Evolutionary conservation across 2,329 filamentous ascomycete genomes (phyloP).

Genomic region (Leptoxyphium fumago): DNA sequence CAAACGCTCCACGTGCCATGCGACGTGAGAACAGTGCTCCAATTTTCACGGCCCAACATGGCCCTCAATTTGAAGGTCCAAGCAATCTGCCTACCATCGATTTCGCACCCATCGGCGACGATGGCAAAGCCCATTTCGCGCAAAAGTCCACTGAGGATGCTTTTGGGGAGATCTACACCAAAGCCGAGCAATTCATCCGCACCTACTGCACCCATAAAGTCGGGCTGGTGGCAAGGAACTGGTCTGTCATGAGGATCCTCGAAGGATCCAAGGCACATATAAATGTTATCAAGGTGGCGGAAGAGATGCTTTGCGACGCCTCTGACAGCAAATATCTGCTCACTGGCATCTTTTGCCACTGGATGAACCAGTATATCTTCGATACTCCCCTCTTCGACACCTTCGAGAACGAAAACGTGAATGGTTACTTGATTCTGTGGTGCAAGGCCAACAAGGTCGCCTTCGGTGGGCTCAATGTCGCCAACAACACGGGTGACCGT

Average conservation of each 20-base stretch:
- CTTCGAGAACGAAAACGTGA: background rate
- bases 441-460: background rate
- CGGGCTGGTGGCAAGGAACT: background rate
- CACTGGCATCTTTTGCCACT: conserved; percentile 3
- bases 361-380: conserved; percentile 2
- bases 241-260: conserved; percentile 1
- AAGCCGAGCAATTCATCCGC: conserved; percentile 2
- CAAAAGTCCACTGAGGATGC: background rate
- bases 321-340: conserved; percentile 1
- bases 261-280: conserved; percentile 1
- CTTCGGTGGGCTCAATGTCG: background rate
- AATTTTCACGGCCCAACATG: background rate
- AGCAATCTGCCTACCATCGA: no score
- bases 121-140: background rate
- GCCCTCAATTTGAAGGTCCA: no score
- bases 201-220: background rate
- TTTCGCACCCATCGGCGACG: background rate
- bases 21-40: background rate
- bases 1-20: background rate
- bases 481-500: conserved; percentile 1
- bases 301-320: conserved; percentile 1
- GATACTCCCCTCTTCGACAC: background rate
- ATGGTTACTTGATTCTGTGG: conserved; percentile 1
- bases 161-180: conserved; percentile 3
- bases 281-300: background rate